Evolutionary conservation across 495 filamentous ascomycete species (phyloP), one percentile per base, ranked within the genome.

Genomic region (Staphylotrichum tortipilum): DNA sequence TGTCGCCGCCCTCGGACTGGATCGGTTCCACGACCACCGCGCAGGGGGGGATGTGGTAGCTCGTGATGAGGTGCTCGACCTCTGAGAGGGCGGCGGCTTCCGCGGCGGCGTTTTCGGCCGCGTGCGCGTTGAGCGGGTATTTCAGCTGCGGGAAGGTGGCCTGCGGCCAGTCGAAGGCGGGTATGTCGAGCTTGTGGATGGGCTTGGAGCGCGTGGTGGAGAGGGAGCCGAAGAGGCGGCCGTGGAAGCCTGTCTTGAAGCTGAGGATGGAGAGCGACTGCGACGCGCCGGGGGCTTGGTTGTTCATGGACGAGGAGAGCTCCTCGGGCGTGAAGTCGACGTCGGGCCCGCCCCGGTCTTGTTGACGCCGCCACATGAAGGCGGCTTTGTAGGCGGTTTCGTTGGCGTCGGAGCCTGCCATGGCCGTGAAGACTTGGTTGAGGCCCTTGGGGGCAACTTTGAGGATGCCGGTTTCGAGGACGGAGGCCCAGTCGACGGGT

Each of bases 331-430:
- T 84, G 72, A 97, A 97, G 54, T 90, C 88, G 24, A 86, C 85
- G 39, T 83, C 61, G 49, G 77, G 66, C 21, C 90, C 90, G 57
- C 92, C 92, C 55, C 92, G 86, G 70, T 95, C 82, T 36, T 83
- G 78, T 64, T 89, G 88, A 19, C 90, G 84, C 53, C 85, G 84
- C 80, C 86, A 98, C 84, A 98, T 98, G 76, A 97, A 97, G 47
- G 92, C 92, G 31, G 92, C 92, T 69, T 98, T 98, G 78, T 90
- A 99, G 43, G 94, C 94, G n/a, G 88, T 89, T 70, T 99, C 94
- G 74, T 96, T 97, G 67, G 92, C 94, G 63, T 98, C 92, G 8
- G 89, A 95, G 56, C 92, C 92, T 44, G 91, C 81, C 81, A 89
- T 88, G 57, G 85, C 91, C 21, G 92, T 98, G 78, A 97, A 97